Conservation (phyloP, 1,139 yeast species). For the Saccharomyces hybrid region DNA sequence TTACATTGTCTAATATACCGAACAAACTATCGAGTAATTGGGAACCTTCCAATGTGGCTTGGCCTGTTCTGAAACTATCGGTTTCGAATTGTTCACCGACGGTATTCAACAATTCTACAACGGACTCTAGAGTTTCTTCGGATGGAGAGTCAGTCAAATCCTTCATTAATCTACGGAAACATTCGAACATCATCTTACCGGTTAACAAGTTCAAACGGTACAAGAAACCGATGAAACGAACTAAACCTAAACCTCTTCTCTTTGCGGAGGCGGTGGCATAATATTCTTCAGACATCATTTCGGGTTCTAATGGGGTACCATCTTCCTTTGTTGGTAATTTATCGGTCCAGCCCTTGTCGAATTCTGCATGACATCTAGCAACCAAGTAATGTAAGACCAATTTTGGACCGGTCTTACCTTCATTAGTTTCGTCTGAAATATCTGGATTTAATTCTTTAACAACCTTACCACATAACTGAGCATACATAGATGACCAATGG, state of each 20-base stretch:
- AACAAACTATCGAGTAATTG: slow-evolving; percentile 55
- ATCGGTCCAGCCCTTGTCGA: slow-evolving; percentile 93
- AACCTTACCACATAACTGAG: slow-evolving; percentile 86
- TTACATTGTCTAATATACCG: slow-evolving; percentile 50
- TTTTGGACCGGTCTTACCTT: slow-evolving; percentile 47
- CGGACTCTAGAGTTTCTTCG: slow-evolving; percentile 87
- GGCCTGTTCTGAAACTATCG: slow-evolving; percentile 27
- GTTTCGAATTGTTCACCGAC: slow-evolving; percentile 76
- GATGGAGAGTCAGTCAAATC: slow-evolving; percentile 64
- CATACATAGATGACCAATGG: slow-evolving; percentile 96
- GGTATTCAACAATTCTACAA: slow-evolving; percentile 80
- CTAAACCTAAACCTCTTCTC: slow-evolving; percentile 97
- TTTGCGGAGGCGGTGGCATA: slow-evolving; percentile 88
- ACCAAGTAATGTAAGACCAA: slow-evolving; percentile 79
- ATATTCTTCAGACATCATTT: slow-evolving; percentile 94
- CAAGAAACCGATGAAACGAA: slow-evolving; percentile 91
- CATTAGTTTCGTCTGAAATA: slow-evolving; percentile 51
- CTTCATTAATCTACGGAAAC: slow-evolving; percentile 52
- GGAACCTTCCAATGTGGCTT: slow-evolving; percentile 29
- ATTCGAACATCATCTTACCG: slow-evolving; percentile 68
- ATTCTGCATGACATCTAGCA: slow-evolving; percentile 85
- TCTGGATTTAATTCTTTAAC: slow-evolving; percentile 62
- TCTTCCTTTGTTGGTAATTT: slow-evolving; percentile 75
- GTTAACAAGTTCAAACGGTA: slow-evolving; percentile 73
- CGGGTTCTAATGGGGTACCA: slow-evolving; percentile 73